A percentile compares a stretch with the other conserved stretches of the same genome.
Conservation (phyloP, 2,329 filamentous ascomycete species). For the Escovopsis sp. region DNA sequence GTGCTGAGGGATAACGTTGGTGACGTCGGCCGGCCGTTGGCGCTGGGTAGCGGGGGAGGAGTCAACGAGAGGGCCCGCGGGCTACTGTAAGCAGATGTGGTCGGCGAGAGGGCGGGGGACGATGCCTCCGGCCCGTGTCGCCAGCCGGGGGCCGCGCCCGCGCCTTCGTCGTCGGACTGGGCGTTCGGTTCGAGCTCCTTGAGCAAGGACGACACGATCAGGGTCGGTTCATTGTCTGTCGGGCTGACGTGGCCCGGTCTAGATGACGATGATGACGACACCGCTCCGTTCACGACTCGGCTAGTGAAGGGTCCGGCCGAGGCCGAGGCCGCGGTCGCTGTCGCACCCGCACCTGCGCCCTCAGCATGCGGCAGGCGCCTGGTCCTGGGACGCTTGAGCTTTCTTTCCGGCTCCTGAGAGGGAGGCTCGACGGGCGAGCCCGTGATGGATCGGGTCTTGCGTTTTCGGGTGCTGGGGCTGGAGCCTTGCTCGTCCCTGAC, state of each 20-base stretch:
- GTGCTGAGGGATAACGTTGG: constrained; percentile 54
- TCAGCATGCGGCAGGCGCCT: constrained; percentile 44
- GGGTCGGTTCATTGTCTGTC: constrained; percentile 48
- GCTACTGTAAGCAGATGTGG: constrained; percentile 49
- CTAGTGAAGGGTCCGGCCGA: constrained; percentile 14
- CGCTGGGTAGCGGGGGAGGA: constrained; percentile 49
- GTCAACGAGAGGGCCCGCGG: constrained; percentile 53
- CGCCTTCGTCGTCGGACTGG: constrained; percentile 40
- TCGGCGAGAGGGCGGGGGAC: constrained; percentile 54
- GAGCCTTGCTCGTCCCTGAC: constrained; percentile 54
- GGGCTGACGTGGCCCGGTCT: constrained; percentile 12
- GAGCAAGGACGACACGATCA: constrained; percentile 72
- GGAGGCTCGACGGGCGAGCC: constrained; percentile 52
- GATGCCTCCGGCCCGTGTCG: constrained; percentile 22
- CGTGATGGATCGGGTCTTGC: constrained; percentile 56
- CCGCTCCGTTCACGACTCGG: constrained; percentile 8
- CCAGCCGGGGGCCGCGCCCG: constrained; percentile 13
- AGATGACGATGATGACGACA: constrained; percentile 4
- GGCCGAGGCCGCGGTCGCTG: constrained; percentile 10
- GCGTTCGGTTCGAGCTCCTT: constrained; percentile 68
- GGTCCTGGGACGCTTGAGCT: constrained; percentile 75
- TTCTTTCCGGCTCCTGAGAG: constrained; percentile 59
- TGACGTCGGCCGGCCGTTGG: constrained; percentile 42
- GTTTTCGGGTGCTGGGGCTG: constrained; percentile 47
- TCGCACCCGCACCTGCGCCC: constrained; percentile 27